Evolutionary conservation across 176 grass and related monocot genomes (phyloP).

Genomic region (Puya raimondii): DNA sequence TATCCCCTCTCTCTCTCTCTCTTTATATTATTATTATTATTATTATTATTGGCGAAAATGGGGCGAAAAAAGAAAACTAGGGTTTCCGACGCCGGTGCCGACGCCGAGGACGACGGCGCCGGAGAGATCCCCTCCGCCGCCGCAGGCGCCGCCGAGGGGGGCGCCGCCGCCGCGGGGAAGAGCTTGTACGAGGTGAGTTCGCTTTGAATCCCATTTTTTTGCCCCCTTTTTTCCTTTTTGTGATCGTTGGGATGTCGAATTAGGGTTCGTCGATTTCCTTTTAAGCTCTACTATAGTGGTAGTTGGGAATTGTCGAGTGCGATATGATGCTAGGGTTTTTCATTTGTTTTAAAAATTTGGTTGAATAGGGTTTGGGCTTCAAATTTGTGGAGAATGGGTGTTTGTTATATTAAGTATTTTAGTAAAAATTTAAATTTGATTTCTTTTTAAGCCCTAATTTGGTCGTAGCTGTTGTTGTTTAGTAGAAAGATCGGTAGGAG

Average conservation of each 20-base stretch:
- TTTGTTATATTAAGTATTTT: too few relatives aligned
- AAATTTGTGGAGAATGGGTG: too few relatives aligned
- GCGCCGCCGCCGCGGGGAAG: constrained; percentile 8
- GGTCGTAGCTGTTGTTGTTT: too few relatives aligned
- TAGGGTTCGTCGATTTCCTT: background rate
- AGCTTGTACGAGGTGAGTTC: constrained; percentile 83
- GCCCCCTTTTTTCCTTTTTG: background rate
- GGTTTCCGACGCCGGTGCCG: constrained; percentile 39
- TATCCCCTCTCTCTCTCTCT: background rate
- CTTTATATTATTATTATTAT: background rate
- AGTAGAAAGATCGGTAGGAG: too few relatives aligned
- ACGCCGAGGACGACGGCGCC: background rate
- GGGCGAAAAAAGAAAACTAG: constrained; percentile 37
- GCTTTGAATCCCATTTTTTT: background rate
- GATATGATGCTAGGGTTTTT: too few relatives aligned
- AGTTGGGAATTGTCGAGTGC: too few relatives aligned
- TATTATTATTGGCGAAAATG: constrained; percentile 12
- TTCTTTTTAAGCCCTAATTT: too few relatives aligned
- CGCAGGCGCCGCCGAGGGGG: background rate
- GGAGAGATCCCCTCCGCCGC: constrained; percentile 5
- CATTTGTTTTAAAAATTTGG: too few relatives aligned
- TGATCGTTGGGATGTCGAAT: background rate
- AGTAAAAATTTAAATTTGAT: too few relatives aligned
- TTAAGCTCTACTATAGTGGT: background rate
- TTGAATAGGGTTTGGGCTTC: too few relatives aligned